phyloP scores from a whole-genome alignment of 139 green algal species.

The Auxenochlorella protothecoides region DNA sequence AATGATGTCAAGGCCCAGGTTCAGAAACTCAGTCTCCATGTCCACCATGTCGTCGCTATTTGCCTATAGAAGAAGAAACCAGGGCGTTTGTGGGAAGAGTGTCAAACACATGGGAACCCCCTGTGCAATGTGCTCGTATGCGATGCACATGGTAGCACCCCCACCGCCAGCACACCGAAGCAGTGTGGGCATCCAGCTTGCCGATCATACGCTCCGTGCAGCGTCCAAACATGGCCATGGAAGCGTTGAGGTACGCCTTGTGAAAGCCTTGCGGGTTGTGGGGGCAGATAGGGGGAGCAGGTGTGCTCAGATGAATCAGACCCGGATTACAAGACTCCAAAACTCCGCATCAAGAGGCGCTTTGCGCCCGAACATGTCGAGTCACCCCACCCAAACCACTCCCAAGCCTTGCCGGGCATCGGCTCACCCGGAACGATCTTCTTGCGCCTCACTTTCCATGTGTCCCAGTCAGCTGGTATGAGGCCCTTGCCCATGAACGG shows the following conservation, averaged over 20 bases:
- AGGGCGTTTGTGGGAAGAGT: no score
- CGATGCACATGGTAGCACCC: not conserved
- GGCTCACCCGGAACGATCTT: conserved; percentile 68
- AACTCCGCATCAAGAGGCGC: no score
- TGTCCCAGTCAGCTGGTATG: conserved; percentile 85
- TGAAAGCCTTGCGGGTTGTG: conserved; percentile 65
- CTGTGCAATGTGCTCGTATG: no score
- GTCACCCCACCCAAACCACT: no score
- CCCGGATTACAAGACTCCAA: no score
- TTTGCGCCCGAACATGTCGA: no score
- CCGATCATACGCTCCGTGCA: conserved; percentile 52
- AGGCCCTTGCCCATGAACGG: conserved; percentile 99
- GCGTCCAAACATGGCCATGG: conserved; percentile 72
- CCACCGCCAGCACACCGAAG: conserved; percentile 9
- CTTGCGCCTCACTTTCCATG: conserved; percentile 75
- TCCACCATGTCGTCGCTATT: conserved; percentile 37
- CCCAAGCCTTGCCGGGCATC: no score
- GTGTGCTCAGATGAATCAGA: no score
- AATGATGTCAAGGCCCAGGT: conserved; percentile 96
- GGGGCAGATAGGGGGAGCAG: no score
- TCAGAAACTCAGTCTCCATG: conserved; percentile 96
- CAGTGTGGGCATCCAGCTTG: conserved; percentile 50
- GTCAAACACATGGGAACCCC: no score
- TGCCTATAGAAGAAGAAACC: no score
- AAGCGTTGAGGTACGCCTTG: conserved; percentile 83